A percentile compares a stretch with the other conserved stretches of the same genome.
Evolutionary conservation across 192 early-diverging fungal species (phyloP).

Genomic region (Umbelopsis isabellina): DNA sequence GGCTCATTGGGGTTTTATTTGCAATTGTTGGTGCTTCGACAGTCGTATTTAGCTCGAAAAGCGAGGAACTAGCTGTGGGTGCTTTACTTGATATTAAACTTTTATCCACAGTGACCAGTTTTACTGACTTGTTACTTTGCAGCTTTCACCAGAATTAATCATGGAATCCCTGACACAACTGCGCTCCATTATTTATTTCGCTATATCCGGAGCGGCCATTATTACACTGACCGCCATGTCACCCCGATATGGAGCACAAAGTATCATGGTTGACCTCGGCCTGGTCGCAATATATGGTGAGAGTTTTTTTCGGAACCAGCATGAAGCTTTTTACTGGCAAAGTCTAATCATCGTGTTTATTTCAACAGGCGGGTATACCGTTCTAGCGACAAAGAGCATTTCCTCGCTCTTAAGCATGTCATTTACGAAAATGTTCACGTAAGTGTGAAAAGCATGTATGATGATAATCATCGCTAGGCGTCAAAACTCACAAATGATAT

Average conservation of each 20-base stretch:
- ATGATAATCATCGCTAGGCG: background rate
- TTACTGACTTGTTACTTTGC: background rate
- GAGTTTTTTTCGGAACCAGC: background rate
- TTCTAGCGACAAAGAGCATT: slow-evolving; percentile 69
- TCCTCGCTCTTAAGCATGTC: slow-evolving; percentile 64
- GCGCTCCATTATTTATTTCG: slow-evolving; percentile 59
- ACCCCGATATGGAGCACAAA: slow-evolving; percentile 47
- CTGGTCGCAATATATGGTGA: slow-evolving; percentile 73
- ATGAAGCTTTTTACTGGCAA: background rate
- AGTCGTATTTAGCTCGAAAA: slow-evolving; percentile 61
- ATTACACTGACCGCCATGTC: slow-evolving; percentile 46
- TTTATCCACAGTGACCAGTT: background rate
- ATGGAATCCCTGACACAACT: slow-evolving; percentile 52
- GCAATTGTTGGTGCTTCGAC: slow-evolving; percentile 64
- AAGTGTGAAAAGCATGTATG: background rate
- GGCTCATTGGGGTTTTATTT: slow-evolving; percentile 59
- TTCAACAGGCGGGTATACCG: slow-evolving; percentile 64
- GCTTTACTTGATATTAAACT: background rate
- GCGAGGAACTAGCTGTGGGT: slow-evolving; percentile 52
- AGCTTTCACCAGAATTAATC: slow-evolving; percentile 59
- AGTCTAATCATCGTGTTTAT: background rate
- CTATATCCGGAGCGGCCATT: slow-evolving; percentile 41
- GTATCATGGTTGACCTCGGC: slow-evolving; percentile 66
- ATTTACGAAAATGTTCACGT: slow-evolving; percentile 60
- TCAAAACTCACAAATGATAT: background rate